phyloP scores from a whole-genome alignment of 352 stramenopile species.

The Phytophthora macrochlamydospora region DNA sequence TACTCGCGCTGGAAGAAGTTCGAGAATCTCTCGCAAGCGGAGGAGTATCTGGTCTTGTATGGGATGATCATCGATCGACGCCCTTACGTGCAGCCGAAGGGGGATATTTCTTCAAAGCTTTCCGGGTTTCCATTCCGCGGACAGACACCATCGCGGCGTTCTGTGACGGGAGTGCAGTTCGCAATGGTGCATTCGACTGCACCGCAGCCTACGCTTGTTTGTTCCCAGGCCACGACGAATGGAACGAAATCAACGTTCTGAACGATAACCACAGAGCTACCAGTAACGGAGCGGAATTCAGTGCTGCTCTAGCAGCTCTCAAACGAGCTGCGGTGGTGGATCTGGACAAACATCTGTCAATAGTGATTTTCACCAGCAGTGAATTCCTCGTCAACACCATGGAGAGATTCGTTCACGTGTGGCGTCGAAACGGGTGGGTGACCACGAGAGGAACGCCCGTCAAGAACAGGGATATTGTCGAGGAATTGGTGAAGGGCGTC shows the following conservation, averaged over 20 bases:
- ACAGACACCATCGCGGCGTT: conserved; percentile 53
- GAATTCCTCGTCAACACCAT: conserved; percentile 17
- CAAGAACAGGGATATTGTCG: conserved; percentile 19
- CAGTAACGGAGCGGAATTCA: conserved; percentile 14
- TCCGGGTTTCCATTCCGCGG: conserved; percentile 12
- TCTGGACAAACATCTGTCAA: background rate
- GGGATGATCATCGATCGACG: background rate
- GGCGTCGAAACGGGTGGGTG: conserved; percentile 13
- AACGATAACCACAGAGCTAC: conserved; percentile 20
- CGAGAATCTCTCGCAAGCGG: conserved; percentile 34
- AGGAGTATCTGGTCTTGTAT: conserved; percentile 44
- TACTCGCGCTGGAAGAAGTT: conserved; percentile 58
- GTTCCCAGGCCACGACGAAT: conserved; percentile 53
- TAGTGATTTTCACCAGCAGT: conserved; percentile 24
- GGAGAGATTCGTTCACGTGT: conserved; percentile 7
- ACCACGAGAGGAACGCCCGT: conserved; percentile 2
- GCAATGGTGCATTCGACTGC: conserved; percentile 48
- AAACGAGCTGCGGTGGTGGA: conserved; percentile 1
- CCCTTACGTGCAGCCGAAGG: no score
- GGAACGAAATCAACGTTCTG: conserved; percentile 51
- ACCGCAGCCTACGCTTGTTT: conserved; percentile 59
- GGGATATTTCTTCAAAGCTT: background rate
- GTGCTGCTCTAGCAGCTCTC: conserved; percentile 11
- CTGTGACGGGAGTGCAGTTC: conserved; percentile 63
- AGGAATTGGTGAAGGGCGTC: conserved; percentile 1